Conservation (phyloP, 306 rosid species). For the Trifolium repens region DNA sequence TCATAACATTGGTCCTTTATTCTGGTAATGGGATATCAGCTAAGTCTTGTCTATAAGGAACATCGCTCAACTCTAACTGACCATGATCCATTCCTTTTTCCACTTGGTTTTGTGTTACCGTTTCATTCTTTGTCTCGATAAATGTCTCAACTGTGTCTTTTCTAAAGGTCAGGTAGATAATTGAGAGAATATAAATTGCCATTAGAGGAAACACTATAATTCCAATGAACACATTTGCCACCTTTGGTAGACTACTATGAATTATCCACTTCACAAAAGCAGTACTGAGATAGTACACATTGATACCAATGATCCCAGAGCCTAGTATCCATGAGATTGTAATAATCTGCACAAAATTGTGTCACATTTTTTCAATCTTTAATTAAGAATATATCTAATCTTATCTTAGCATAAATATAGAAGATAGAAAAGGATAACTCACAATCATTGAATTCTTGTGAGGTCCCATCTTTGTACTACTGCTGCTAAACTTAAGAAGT, state of each 20-base stretch:
- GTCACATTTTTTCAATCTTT: constrained; percentile 10
- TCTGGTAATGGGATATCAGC: constrained; percentile 62
- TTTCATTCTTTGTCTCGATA: constrained; percentile 49
- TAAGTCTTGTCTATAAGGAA: constrained; percentile 75
- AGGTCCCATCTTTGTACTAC: constrained; percentile 84
- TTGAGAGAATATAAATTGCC: constrained; percentile 58
- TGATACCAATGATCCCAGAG: constrained; percentile 67
- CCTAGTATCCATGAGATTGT: constrained; percentile 76
- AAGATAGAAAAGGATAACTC: constrained; percentile 21
- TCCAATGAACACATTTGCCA: constrained; percentile 67
- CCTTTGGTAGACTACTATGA: constrained; percentile 65
- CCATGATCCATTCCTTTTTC: constrained; percentile 54
- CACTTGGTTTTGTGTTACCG: constrained; percentile 50
- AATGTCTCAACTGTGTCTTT: constrained; percentile 65
- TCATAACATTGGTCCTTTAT: constrained; percentile 19
- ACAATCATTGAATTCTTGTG: constrained; percentile 68
- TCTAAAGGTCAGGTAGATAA: constrained; percentile 68
- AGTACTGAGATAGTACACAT: constrained; percentile 79
- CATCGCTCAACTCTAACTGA: constrained; percentile 37
- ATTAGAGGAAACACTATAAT: constrained; percentile 79
- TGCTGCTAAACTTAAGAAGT: constrained; percentile 86
- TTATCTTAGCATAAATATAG: background rate
- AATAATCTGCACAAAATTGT: constrained; percentile 54
- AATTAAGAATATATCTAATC: background rate
- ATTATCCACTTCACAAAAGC: constrained; percentile 74